Conservation (phyloP, 192 early-diverging fungal genomes). For the Backusella tuberculispora region DNA sequence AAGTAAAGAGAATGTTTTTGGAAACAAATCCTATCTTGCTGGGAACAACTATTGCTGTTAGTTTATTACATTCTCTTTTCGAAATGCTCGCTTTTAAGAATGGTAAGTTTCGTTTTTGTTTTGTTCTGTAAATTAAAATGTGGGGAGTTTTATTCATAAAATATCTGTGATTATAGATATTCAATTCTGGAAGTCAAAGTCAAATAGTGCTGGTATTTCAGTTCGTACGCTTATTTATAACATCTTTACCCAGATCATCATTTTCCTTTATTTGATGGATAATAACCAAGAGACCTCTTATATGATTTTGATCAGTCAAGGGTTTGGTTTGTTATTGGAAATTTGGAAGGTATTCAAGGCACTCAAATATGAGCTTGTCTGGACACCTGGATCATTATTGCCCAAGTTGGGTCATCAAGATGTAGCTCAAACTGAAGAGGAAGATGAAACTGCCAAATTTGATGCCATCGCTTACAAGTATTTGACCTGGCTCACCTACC, state of each 20-base stretch:
- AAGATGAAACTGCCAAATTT: constrained; percentile 62
- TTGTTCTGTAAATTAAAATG: constrained; percentile 3
- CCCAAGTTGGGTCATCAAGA: constrained; percentile 30
- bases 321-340: constrained; percentile 83
- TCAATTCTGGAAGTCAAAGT: constrained; percentile 85
- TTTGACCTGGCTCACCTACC: constrained; percentile 76
- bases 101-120: constrained; percentile 50
- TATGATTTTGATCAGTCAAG: constrained; percentile 86
- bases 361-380: constrained; percentile 63
- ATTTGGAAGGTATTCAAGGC: constrained; percentile 92
- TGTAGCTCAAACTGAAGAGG: constrained; percentile 50
- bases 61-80: constrained; percentile 82
- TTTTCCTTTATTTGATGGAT: constrained; percentile 87
- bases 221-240: constrained; percentile 82
- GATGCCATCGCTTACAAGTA: constrained; percentile 85
- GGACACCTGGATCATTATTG: constrained; percentile 31
- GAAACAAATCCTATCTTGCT: constrained; percentile 90
- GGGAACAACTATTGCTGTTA: constrained; percentile 75
- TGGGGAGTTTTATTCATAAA: constrained; percentile 1
- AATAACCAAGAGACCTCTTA: constrained; percentile 79
- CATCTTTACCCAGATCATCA: constrained; percentile 82
- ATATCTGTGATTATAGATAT: constrained; percentile 62
- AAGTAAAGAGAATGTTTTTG: constrained; percentile 87
- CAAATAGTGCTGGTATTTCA: constrained; percentile 82
- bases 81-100: constrained; percentile 95